Base-by-base conservation (phyloP, 805 yeast species). In the Grigorovia yakushimaensis region DNA sequence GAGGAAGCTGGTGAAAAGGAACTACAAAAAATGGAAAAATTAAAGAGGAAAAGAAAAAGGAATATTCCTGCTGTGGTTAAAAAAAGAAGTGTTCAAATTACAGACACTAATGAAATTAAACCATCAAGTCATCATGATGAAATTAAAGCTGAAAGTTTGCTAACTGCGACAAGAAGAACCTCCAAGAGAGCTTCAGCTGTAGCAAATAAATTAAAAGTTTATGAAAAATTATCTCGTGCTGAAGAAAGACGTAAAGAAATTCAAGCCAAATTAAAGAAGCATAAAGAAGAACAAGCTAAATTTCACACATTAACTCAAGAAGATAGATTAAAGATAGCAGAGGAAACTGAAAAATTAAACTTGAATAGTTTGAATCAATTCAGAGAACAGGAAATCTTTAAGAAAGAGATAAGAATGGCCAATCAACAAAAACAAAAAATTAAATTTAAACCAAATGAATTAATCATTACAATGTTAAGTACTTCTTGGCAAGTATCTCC, bases 261-360 rank as follows among this genome's bases (percentile, higher is more conserved):
- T 33, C 69, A 73, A 42, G 79, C 77, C 51, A 58, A 59, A 20
- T 46, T 64, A 21, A 58, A 72, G 43, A 72, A 76, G n/a, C 75
- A 73, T 51, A 75, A 68, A 47, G 75, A 74, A 48, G 74, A 74
- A 49, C 65, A 70, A 38, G 62, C 72, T 42, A 70, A 68, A 3
- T 72, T 71, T 27, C 51, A 54, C 24, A 51, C 57, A 19, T 47
- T 70, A 48, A 70, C 73, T 1, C 74, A 72, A 48, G 72, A 69
- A 39, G 79, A 67, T 51, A 60, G 71, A 49, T 47, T 72, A 41
- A 82, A 75, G n/a, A 93, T 88, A 61, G 98, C 98, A 1, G 70
- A 81, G 42, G 84, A 82, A 55, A 93, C 97, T 0, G 98, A 93
- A 65, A 73, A 76, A 59, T 74, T 76, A 41, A 93, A 93, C 62